phyloP scores from a whole-genome alignment of 2,329 filamentous ascomycete genomes.

The Hymenoscyphus infarciens region DNA sequence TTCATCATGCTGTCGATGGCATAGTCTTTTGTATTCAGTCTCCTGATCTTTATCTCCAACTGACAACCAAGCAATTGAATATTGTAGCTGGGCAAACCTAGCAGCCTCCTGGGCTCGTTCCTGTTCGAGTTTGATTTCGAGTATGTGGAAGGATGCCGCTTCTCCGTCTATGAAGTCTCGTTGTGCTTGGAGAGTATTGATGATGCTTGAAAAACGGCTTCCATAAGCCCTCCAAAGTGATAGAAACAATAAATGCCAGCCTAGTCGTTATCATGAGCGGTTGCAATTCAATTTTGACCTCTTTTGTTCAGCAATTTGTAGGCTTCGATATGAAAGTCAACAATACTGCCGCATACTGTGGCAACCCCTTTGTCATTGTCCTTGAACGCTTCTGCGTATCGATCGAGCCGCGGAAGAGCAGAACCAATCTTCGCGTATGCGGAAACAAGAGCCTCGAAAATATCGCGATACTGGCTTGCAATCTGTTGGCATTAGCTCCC shows the following conservation, averaged over 20 bases:
- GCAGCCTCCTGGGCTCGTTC: conserved; percentile 5
- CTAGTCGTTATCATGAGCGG: background rate
- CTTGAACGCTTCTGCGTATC: conserved; percentile 35
- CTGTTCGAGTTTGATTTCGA: conserved; percentile 13
- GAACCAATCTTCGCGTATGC: conserved; percentile 41
- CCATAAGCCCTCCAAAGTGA: conserved; percentile 20
- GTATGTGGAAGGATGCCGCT: conserved; percentile 18
- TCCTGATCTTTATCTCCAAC: conserved; percentile 15
- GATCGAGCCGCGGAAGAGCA: conserved; percentile 39
- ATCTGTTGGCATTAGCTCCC: conserved; percentile 3
- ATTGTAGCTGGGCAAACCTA: conserved; percentile 10
- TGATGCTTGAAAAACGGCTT: conserved; percentile 16
- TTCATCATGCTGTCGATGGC: conserved; percentile 6
- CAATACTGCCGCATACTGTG: conserved; percentile 45
- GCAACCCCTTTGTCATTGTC: conserved; percentile 38
- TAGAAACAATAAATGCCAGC: background rate
- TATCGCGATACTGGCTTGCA: conserved; percentile 26
- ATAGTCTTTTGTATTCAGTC: conserved; percentile 5
- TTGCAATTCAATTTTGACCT: background rate
- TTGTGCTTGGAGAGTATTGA: conserved; percentile 14
- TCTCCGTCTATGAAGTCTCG: conserved; percentile 20
- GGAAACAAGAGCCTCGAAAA: conserved; percentile 42
- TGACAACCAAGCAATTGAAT: conserved; percentile 17
- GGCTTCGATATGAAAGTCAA: conserved; percentile 45
- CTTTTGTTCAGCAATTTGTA: conserved; percentile 42